Base-by-base conservation (phyloP, 169 alveolate genomes). In the Cryptosporidium tyzzeri region DNA sequence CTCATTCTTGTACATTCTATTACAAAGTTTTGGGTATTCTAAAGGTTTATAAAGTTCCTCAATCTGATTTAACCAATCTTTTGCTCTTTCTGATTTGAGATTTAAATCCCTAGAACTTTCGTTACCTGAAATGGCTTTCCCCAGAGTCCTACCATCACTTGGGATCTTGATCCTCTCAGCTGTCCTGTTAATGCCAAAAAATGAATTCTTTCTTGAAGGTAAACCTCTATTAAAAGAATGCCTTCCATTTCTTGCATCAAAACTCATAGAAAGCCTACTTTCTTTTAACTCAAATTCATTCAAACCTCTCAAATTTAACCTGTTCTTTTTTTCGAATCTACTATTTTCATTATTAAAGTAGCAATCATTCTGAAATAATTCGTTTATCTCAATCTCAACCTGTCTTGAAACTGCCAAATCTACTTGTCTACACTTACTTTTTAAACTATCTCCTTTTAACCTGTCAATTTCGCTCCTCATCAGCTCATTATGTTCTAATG, bases 11-110 rank as follows among this genome's bases (percentile, higher is more conserved):
- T 29, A 21, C 29, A 18, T 73, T 73, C 85, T 31, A 53, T 9
- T 41, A 9, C 33, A 16, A 10, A 50, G n/a, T 16, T 73, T 62
- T 0, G 89, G 67, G 5, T 29, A 45, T 26, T 48, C 85, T 18
- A 50, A 29, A 29, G 85, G 85, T 31, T 44, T 80, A 29, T 80
- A 80, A 26, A 80, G 67, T 50, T 59, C 89, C 23, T 80, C 89
- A 37, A 80, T 62, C 10, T 80, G 89, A 10, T 80, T 62, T 65
- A 80, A 29, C 89, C 89, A 80, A 23, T 80, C 89, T 26, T 80
- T 23, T 5, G 89, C 89, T 31, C 89, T 59, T 26, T 80, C 89
- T 12, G 89, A 80, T 10, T 44, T 59, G 2, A 62, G 31, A 23
- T 23, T 26, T 5, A 44, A 31, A 12, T 41, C 68, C 51, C 39